phyloP scores from a whole-genome alignment of 495 filamentous ascomycete genomes.

The Annulohypoxylon maeteangense region DNA sequence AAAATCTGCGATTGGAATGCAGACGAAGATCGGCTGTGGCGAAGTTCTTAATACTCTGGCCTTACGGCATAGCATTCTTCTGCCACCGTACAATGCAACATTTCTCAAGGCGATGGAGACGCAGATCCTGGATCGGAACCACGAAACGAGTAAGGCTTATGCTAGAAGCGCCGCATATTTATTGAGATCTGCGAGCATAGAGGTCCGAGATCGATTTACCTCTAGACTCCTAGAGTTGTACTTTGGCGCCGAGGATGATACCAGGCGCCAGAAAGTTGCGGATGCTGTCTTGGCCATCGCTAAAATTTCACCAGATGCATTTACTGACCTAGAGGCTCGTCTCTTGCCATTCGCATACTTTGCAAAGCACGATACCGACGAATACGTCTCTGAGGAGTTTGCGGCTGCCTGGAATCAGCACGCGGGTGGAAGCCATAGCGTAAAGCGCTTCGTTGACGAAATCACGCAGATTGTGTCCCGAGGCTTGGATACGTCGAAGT shows the following conservation, averaged over 20 bases:
- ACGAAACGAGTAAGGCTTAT: constrained; percentile 87
- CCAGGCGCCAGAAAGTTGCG: constrained; percentile 75
- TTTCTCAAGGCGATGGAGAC: constrained; percentile 82
- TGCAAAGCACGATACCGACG: constrained; percentile 83
- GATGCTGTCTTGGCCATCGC: constrained; percentile 82
- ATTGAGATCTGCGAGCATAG: constrained; percentile 75
- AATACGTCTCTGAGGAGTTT: constrained; percentile 78
- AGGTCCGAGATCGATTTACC: constrained; percentile 73
- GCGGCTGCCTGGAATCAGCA: constrained; percentile 89
- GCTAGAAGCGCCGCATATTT: constrained; percentile 88
- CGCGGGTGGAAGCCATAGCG: constrained; percentile 83
- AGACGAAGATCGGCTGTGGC: constrained; percentile 90
- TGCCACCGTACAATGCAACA: constrained; percentile 78
- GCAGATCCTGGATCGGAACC: constrained; percentile 86
- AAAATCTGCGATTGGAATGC: constrained; percentile 86
- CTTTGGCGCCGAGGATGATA: constrained; percentile 80
- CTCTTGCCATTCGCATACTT: constrained; percentile 89
- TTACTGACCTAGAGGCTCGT: constrained; percentile 76
- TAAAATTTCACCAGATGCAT: constrained; percentile 89
- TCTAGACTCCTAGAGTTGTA: constrained; percentile 76
- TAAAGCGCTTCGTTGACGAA: constrained; percentile 84
- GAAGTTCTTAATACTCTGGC: constrained; percentile 88
- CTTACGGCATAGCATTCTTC: constrained; percentile 76
- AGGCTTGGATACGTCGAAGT: constrained; percentile 79
- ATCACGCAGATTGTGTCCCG: constrained; percentile 74